These are phyloP conservation scores for Pyrus bretschneideri DNA, from an alignment of 306 rosid genomes.

Conservation along the genomic window DNA sequence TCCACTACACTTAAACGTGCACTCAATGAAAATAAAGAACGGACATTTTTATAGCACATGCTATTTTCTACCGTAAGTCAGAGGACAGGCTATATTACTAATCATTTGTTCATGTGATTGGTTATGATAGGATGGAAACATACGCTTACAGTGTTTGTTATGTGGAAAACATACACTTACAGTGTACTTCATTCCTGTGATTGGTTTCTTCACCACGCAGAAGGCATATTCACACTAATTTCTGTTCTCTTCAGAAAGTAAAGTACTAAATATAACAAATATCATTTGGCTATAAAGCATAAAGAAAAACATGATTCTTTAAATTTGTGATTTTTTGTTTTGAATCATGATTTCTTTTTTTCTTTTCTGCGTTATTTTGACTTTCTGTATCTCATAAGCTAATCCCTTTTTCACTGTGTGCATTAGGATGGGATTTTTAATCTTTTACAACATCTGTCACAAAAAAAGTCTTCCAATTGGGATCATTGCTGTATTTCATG, in stretches of 20 bases:
- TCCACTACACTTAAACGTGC: neutral
- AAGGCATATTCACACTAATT: neutral
- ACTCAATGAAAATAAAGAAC: neutral
- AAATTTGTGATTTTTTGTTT: neutral
- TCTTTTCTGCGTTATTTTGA: neutral
- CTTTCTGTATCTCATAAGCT: neutral
- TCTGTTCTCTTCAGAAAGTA: neutral
- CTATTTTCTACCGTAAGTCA: neutral
- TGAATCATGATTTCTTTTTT: neutral
- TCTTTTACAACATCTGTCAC: constrained; percentile 10
- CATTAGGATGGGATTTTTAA: neutral
- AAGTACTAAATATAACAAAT: neutral
- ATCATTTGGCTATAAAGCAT: neutral
- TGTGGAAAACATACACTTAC: neutral
- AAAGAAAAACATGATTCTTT: neutral
- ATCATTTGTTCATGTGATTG: neutral
- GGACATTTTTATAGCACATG: neutral
- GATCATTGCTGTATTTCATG: neutral
- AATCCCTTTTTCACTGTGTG: neutral
- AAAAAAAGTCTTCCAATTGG: neutral
- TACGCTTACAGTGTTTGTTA: neutral
- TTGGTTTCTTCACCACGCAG: neutral
- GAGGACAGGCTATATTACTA: neutral
- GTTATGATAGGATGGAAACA: neutral
- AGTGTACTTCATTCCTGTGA: neutral